Percentiles rank a stretch among this genome's conserved stretches.
Conservation (phyloP, 169 alveolate species). For the Cryptosporidium felis region DNA sequence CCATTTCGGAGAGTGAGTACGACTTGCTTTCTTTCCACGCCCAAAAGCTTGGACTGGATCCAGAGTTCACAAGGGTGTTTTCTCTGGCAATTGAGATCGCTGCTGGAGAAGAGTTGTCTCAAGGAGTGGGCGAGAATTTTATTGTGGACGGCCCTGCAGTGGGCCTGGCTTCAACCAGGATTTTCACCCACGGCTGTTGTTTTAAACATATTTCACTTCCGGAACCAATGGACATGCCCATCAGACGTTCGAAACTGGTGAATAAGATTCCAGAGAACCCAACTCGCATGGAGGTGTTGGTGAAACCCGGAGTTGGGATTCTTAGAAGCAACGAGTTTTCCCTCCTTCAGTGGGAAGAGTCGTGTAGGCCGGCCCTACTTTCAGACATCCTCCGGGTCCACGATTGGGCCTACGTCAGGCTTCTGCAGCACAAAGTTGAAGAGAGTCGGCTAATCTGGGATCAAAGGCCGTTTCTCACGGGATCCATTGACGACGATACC, state of each 20-base stretch:
- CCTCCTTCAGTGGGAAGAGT: conserved; percentile 78
- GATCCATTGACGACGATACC: conserved; percentile 88
- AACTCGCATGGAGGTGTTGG: conserved; percentile 87
- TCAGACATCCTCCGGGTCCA: conserved; percentile 95
- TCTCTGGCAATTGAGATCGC: conserved; percentile 56
- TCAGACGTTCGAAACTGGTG: conserved; percentile 81
- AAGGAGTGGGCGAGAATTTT: not conserved
- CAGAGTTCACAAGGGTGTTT: conserved; percentile 44
- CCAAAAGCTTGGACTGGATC: conserved; percentile 53
- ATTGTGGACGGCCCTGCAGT: conserved; percentile 55
- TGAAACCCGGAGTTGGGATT: conserved; percentile 84
- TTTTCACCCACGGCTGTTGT: conserved; percentile 74
- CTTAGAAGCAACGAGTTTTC: conserved; percentile 82
- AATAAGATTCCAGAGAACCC: conserved; percentile 89
- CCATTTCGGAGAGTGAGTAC: conserved; percentile 68
- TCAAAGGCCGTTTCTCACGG: conserved; percentile 78
- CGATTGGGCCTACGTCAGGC: conserved; percentile 89
- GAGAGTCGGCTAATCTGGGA: conserved; percentile 76
- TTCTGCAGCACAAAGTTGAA: conserved; percentile 74
- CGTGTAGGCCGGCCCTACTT: conserved; percentile 84
- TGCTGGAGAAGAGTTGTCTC: not conserved
- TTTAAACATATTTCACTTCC: conserved; percentile 87
- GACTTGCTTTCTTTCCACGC: conserved; percentile 69
- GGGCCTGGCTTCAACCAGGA: conserved; percentile 60
- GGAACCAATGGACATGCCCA: conserved; percentile 89